Base-by-base conservation (phyloP, 1,284 basidiomycete genomes). In the Fomitopsis betulina region DNA sequence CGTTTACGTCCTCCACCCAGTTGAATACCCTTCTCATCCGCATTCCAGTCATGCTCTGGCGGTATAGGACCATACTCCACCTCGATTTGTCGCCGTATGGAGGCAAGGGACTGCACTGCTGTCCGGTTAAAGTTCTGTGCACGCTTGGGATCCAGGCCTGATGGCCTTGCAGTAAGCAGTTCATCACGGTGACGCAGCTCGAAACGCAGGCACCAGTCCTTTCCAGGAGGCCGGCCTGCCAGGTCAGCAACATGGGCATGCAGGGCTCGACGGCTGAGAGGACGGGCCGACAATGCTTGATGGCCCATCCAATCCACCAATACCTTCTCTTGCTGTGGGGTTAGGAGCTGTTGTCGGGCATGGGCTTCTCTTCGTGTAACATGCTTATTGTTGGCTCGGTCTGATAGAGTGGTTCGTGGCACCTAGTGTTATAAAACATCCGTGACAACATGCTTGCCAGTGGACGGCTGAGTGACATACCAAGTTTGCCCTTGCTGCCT, bases 11-110 rank as follows among this genome's bases (percentile, higher is more conserved):
- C 65, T 25, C 70, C 68, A 21, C 72, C 72, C 13, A 58, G 10
- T 57, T 71, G 68, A 39, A 64, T 38, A 2, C 66, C 70, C 49
- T 69, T 70, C 58, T 73, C 67, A 57, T 73, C 68, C 69, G 76
- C 73, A 57, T 79, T 79, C 53, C 72, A 79, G 35, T 74, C 60
- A 54, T 79, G 76, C 45, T 72, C 63, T 39, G 64, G 62, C 1
- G 73, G 72, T 42, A 76, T 74, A 9, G 27, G 43, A 38, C 53
- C 54, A 35, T 64, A 53, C 15, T 13, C 59, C 32, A 65, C 50
- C 17, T 32, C 60, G 21, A 19, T 57, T 8, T 8, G 61, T 47
- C 57, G 63, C 25, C 63, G 58, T 7, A 60, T 33, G 1, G 56
- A 17, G 12, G 70, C 65, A 15, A 70, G 62, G 0, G 55, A 50